These are phyloP conservation scores for Recurvomyces mirabilis DNA, from an alignment of 495 filamentous ascomycete genomes.

Conservation along the genomic window DNA sequence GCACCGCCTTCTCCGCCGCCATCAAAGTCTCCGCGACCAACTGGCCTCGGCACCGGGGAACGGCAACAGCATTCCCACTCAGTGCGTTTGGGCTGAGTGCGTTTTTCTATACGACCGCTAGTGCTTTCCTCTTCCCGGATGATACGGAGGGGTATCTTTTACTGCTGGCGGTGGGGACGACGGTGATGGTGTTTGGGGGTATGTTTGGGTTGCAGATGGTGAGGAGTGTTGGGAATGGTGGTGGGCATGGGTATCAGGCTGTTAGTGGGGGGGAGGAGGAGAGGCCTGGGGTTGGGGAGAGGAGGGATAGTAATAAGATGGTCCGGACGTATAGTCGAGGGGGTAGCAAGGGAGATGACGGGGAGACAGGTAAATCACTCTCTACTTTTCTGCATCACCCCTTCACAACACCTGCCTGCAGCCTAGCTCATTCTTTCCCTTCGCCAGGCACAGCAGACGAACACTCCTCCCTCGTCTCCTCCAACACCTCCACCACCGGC, in stretches of 20 bases:
- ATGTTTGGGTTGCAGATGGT: slow-evolving; percentile 40
- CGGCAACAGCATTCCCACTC: slow-evolving; percentile 85
- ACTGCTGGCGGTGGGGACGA: slow-evolving; percentile 71
- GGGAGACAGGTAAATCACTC: slow-evolving; percentile 7
- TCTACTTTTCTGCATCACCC: too few relatives aligned
- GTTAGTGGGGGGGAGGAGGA: slow-evolving; percentile 49
- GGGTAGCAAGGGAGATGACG: slow-evolving; percentile 22
- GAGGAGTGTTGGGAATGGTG: not conserved
- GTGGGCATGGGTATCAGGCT: not conserved
- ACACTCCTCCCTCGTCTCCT: slow-evolving; percentile 71
- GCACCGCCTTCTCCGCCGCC: slow-evolving; percentile 71
- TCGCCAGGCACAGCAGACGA: slow-evolving; percentile 43
- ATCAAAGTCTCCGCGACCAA: slow-evolving; percentile 79
- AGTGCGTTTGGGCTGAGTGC: slow-evolving; percentile 91
- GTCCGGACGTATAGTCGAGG: slow-evolving; percentile 2
- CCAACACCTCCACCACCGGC: slow-evolving; percentile 32
- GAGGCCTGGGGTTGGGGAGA: slow-evolving; percentile 3
- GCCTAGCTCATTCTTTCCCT: too few relatives aligned
- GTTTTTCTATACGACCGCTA: slow-evolving; percentile 81
- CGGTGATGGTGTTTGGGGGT: slow-evolving; percentile 55
- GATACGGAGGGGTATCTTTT: slow-evolving; percentile 71
- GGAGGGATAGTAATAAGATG: slow-evolving; percentile 15
- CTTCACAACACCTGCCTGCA: too few relatives aligned
- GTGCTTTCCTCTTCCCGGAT: slow-evolving; percentile 69
- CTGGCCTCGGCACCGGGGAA: slow-evolving; percentile 83